Base-by-base conservation (phyloP, 768 basidiomycete genomes). In the Tulasnella sp. region DNA sequence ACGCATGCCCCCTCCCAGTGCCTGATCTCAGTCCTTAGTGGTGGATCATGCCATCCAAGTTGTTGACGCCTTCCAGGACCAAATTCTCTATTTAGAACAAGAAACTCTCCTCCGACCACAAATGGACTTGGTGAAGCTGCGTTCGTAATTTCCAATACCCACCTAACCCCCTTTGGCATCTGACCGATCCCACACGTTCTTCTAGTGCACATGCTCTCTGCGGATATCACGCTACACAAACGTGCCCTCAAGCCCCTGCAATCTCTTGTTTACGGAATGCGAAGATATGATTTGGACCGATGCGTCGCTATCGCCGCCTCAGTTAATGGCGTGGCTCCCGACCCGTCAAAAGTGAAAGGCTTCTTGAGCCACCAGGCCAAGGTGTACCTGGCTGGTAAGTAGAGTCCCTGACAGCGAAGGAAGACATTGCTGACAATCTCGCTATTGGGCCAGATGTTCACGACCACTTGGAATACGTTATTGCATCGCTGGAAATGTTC, bases 401-500 rank as follows among this genome's bases (percentile, higher is more conserved):
- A 1, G 52, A 16, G 37, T 59, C n/a, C n/a, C n/a, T n/a, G n/a
- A n/a, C n/a, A n/a, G 22, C 37, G 1, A 39, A n/a, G 2, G 32
- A n/a, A n/a, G 36, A 9, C 35, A 19, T 69, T 17, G 39, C 3
- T n/a, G 17, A 36, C 26, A n/a, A 65, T n/a, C 35, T 16, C 35
- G 12, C 17, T 34, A 3, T 34, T 16, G 17, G 16, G 35, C 8
- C 72, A 89, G 90, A 91, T 77, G 88, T 90, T 2, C 83, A 86
- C 72, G 91, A 93, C 77, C 90, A 93, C 75, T 87, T 89, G 81
- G 90, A 91, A 71, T 88, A 88, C 73, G 86, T 89, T 40, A 77
- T 91, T 34, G 82, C 83, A 1, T 89, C 86, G 75, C 77, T 92
- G 66, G 90, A 92, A 74, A 89, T 90, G 86, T 91, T 90, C 75